Evolutionary conservation across 305 asterid genomes (phyloP), one percentile per base, ranked within the genome.

Genomic region (Solanum aculeatissimum): DNA sequence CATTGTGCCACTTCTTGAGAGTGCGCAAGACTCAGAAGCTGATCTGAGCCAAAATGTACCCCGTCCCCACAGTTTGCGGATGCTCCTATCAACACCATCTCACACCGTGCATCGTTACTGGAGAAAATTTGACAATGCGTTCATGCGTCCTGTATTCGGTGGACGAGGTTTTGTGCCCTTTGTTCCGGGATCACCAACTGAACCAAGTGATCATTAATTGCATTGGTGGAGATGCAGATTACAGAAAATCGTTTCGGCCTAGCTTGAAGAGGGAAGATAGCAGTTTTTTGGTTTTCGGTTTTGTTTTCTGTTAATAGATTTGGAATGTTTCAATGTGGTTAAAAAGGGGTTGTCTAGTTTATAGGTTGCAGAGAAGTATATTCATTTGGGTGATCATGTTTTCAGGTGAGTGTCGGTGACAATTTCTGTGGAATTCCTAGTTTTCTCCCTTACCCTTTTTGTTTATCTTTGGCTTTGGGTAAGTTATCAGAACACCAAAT

Each of bases 81-180:
- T 92, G 98, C 92, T 96, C 42, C 85, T 94, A 84, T 87, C 89
- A 21, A 91, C 91, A 70, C 97, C 98, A 35, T 84, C 94, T 62
- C 96, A 87, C 55, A 94, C 95, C 0, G 96, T 93, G 81, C 99
- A 94, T 86, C 88, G 91, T 91, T 96, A 96, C 42, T 96, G 99
- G 99, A 92, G 98, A 81, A 93, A 91, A 86, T 96, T 96, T 62
- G 99, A 96, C 6, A 58, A 96, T 12, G 91, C 93, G 40, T 93
- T 96, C 91, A 96, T 96, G 99, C 98, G 98, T 54, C 99, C 98
- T 0, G 95, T 92, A 78, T 96, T 96, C 49, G 99, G 99, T 38
- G 99, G 99, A 21, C 97, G 99, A 81, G 99, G 99, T 14, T 96
- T 96, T 9, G 97, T 92, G 8, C 98, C 96, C 0, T 94, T 53